These are phyloP conservation scores for Mortierella alpina DNA, from an alignment of 192 early-diverging fungal species.

Conservation along the genomic window DNA sequence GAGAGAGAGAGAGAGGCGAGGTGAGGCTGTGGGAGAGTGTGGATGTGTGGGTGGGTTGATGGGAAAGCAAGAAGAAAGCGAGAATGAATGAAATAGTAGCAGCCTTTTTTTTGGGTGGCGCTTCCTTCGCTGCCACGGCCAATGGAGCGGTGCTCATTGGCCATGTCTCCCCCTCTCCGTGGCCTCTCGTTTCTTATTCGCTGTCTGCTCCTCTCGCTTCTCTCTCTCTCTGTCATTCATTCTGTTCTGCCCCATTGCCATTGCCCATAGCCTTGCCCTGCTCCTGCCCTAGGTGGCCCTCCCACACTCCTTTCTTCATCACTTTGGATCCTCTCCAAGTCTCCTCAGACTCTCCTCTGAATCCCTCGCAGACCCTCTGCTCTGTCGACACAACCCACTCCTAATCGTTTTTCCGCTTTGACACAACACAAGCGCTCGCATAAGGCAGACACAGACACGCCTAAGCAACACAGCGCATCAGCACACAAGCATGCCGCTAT, in stretches of 20 bases:
- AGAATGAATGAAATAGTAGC: conserved; percentile 1
- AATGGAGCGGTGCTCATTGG: too few species aligned
- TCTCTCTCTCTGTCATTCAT: neutral
- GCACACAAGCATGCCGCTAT: conserved; percentile 6
- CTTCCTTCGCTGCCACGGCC: neutral
- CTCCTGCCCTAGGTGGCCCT: neutral
- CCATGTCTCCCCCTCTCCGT: neutral
- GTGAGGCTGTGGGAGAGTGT: too few species aligned
- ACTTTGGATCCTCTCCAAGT: neutral
- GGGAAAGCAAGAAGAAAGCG: neutral
- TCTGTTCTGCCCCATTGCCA: neutral
- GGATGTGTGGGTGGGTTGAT: neutral
- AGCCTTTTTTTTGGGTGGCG: neutral
- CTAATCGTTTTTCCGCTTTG: neutral
- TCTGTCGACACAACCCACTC: neutral
- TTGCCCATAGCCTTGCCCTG: neutral
- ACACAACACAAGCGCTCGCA: neutral
- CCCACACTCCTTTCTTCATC: neutral
- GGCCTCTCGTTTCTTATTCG: neutral
- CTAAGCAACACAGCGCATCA: neutral
- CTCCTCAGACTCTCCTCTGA: too few species aligned
- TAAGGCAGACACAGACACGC: neutral
- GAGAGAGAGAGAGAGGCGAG: neutral
- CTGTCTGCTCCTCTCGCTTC: neutral
- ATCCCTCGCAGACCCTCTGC: neutral